phyloP scores from a whole-genome alignment of 495 filamentous ascomycete genomes.

The Penicillium egyptiacum region DNA sequence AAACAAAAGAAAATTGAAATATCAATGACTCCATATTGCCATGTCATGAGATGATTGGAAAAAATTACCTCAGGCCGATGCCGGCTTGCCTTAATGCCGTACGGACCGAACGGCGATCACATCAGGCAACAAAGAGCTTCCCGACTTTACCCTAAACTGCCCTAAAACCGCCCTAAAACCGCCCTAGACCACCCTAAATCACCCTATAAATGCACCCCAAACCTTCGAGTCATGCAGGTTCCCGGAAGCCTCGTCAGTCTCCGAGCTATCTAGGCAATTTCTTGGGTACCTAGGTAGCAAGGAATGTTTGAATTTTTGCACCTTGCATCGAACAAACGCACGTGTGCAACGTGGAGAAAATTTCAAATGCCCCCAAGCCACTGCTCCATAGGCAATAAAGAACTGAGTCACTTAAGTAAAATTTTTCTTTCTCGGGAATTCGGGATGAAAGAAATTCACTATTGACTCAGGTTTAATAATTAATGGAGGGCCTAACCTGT shows the following conservation, averaged over 20 bases:
- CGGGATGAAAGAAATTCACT: neutral
- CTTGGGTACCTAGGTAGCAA: conserved; percentile 2
- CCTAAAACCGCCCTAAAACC: too few species aligned
- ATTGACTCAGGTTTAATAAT: conserved; percentile 7
- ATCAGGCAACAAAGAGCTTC: conserved; percentile 22
- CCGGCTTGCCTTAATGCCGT: conserved; percentile 20
- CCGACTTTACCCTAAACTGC: conserved; percentile 5
- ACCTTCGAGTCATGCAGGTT: conserved; percentile 3
- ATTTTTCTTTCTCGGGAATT: neutral
- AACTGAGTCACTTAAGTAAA: neutral
- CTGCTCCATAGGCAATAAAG: neutral
- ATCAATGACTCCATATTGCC: neutral
- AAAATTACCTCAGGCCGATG: conserved; percentile 12
- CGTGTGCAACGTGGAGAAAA: neutral
- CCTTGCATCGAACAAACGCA: conserved; percentile 7
- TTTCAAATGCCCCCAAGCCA: conserved; percentile 1
- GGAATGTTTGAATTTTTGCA: conserved; percentile 1
- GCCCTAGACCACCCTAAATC: neutral
- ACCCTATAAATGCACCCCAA: neutral
- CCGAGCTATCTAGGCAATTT: conserved; percentile 2
- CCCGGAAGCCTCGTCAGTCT: conserved; percentile 12
- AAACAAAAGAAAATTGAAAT: neutral
- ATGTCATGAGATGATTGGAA: neutral
- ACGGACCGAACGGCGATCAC: conserved; percentile 27
- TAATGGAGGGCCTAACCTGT: neutral